Percentiles rank a stretch among this genome's conserved stretches.
These are phyloP conservation scores for Castanea mollissima DNA, from an alignment of 306 rosid genomes.

Conservation along the genomic window DNA sequence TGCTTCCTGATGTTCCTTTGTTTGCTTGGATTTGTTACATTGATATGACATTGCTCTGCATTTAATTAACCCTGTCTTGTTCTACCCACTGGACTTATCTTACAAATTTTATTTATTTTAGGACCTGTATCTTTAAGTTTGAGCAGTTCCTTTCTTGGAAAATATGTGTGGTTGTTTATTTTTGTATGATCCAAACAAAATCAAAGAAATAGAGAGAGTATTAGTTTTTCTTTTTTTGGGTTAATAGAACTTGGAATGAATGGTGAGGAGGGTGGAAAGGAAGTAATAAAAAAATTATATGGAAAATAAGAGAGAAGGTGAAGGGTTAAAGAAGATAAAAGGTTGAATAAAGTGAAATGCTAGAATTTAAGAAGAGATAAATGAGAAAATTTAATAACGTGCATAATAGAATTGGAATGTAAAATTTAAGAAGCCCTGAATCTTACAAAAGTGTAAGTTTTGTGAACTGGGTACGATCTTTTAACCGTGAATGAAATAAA, in stretches of 20 bases:
- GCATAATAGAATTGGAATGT: no score
- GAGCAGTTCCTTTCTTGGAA: not conserved
- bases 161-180: not conserved
- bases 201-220: no score
- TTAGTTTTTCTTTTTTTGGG: not conserved
- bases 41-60: not conserved
- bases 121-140: not conserved
- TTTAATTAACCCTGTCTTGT: not conserved
- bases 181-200: not conserved
- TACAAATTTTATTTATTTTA: not conserved
- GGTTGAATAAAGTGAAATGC: no score
- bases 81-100: not conserved
- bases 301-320: no score
- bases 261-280: no score
- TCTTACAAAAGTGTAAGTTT: rapidly evolving
- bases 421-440: no score
- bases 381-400: no score
- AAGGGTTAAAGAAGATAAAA: no score
- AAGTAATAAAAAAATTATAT: no score
- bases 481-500: no score
- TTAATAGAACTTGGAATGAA: not conserved
- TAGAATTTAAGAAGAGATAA: no score
- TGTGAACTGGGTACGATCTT: no score
- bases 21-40: not conserved
- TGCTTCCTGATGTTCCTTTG: conserved; percentile 4